These are phyloP conservation scores for Hura crepitans DNA, from an alignment of 441 rosid genomes.

Conservation along the genomic window DNA sequence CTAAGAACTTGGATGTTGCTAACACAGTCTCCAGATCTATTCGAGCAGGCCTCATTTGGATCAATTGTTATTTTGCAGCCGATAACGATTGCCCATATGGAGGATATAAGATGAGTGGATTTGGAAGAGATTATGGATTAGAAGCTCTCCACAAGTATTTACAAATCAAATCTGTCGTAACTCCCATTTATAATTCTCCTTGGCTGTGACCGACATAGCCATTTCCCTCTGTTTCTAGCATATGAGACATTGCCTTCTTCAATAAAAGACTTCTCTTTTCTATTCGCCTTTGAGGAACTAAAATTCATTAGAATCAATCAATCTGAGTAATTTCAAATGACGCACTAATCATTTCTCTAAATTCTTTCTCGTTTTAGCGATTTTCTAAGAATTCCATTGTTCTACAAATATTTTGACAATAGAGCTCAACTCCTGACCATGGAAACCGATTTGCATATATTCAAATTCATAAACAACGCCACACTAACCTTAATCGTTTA, in stretches of 20 bases:
- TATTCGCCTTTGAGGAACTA: no score
- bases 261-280: no score
- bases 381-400: not conserved
- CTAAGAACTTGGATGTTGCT: conserved; percentile 57
- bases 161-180: conserved; percentile 63
- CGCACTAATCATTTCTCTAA: no score
- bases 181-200: conserved; percentile 67
- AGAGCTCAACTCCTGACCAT: no score
- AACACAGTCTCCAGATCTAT: conserved; percentile 83
- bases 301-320: no score
- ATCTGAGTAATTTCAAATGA: no score
- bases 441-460: not conserved
- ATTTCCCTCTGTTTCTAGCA: no score
- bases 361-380: no score
- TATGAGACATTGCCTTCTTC: no score
- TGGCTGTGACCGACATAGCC: conserved; percentile 43
- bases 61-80: conserved; percentile 62
- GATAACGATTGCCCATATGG: conserved; percentile 64
- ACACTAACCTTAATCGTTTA: conserved; percentile 10
- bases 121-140: conserved; percentile 57
- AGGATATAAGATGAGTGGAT: conserved; percentile 78
- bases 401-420: not conserved
- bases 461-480: conserved; percentile 7
- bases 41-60: conserved; percentile 67
- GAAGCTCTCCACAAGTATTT: conserved; percentile 61